A percentile compares a stretch with the other conserved stretches of the same genome.
Conservation (phyloP, 2,329 filamentous ascomycete species). For the Neodidymelliopsis sp. region DNA sequence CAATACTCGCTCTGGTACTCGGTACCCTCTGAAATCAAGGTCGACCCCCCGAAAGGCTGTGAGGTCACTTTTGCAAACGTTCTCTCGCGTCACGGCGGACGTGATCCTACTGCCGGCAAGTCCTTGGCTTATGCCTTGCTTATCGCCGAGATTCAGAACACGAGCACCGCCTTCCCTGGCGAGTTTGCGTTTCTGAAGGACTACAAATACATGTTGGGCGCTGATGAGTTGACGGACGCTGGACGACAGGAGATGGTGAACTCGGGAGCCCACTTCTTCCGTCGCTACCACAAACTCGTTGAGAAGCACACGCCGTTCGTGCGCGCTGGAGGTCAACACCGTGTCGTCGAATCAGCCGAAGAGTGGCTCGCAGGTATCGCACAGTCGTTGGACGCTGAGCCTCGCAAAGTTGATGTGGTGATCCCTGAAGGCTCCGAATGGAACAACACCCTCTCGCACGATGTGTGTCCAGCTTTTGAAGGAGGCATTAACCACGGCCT, state of each 20-base stretch:
- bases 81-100: constrained; percentile 83
- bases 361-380: constrained; percentile 81
- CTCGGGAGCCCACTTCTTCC: constrained; percentile 78
- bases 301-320: constrained; percentile 70
- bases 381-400: constrained; percentile 56
- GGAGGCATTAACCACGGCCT: constrained; percentile 60
- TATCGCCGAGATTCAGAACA: constrained; percentile 70
- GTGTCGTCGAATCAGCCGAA: constrained; percentile 76
- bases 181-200: constrained; percentile 74
- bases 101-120: constrained; percentile 78
- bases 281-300: constrained; percentile 72
- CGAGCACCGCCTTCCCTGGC: constrained; percentile 62
- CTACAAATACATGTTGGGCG: constrained; percentile 75
- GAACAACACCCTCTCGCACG: constrained; percentile 86
- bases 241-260: constrained; percentile 75
- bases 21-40: constrained; percentile 70
- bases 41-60: constrained; percentile 71
- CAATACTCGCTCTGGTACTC: constrained; percentile 88
- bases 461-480: constrained; percentile 75
- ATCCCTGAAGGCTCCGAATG: constrained; percentile 70
- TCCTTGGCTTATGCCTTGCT: constrained; percentile 68
- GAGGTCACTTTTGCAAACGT: constrained; percentile 80
- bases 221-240: constrained; percentile 72
- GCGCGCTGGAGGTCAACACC: constrained; percentile 71
- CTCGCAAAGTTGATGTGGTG: constrained; percentile 59